Evolutionary conservation across 1,139 yeast species (phyloP).

Genomic region (Geotrichum siamense): DNA sequence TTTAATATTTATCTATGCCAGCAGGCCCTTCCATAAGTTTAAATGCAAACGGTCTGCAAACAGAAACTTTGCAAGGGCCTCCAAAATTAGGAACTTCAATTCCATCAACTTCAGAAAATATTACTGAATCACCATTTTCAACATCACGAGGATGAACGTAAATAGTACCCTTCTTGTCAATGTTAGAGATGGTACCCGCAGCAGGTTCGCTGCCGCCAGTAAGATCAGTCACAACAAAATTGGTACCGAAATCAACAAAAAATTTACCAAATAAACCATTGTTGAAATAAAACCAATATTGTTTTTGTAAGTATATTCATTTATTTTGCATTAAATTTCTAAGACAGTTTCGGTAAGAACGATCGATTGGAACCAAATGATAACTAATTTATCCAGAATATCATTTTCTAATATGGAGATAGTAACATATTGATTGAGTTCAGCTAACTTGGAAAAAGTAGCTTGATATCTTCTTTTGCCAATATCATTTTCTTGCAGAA

Average conservation of each 20-base stretch:
- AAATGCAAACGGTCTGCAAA: conserved; percentile 90
- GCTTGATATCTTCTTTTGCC: conserved; percentile 75
- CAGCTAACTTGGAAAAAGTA: conserved; percentile 59
- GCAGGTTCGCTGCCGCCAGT: conserved; percentile 93
- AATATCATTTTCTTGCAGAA: conserved; percentile 59
- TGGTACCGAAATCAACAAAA: conserved; percentile 84
- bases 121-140: conserved; percentile 86
- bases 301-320: conserved; percentile 64
- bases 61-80: conserved; percentile 65
- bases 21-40: conserved; percentile 46
- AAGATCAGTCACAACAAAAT: conserved; percentile 71
- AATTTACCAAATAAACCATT: conserved; percentile 84
- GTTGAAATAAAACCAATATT: conserved; percentile 76
- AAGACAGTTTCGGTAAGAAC: conserved; percentile 72
- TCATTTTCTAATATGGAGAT: conserved; percentile 56
- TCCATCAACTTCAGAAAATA: conserved; percentile 82
- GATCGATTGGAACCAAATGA: conserved; percentile 65
- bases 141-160: conserved; percentile 91
- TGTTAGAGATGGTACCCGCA: conserved; percentile 78
- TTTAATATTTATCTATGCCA: conserved; percentile 57
- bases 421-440: conserved; percentile 86
- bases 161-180: conserved; percentile 84
- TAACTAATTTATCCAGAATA: conserved; percentile 37
- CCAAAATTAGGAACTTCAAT: conserved; percentile 58
- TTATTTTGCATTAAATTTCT: conserved; percentile 69